These are phyloP conservation scores for Morella rubra DNA, from an alignment of 306 rosid species.

Conservation along the genomic window DNA sequence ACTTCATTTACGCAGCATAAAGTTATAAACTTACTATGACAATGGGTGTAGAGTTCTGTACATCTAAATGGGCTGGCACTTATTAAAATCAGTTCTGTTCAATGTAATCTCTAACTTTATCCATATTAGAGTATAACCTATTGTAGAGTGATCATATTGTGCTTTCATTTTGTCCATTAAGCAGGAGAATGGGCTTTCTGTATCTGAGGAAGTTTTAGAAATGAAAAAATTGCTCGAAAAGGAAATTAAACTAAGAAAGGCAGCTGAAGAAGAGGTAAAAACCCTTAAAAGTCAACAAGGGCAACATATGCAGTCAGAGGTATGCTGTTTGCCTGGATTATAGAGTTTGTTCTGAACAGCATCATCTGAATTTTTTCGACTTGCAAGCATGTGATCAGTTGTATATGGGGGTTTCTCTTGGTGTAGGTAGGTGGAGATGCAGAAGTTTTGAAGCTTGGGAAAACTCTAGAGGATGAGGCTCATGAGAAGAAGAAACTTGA, in stretches of 20 bases:
- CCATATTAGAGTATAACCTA: not conserved
- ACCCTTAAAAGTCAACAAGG: constrained; percentile 53
- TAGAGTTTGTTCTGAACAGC: not conserved
- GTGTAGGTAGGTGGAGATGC: constrained; percentile 67
- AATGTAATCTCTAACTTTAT: not conserved
- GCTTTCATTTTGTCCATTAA: constrained; percentile 22
- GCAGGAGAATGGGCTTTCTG: constrained; percentile 50
- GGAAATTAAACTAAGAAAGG: constrained; percentile 59
- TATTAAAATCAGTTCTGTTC: not conserved
- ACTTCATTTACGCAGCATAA: constrained; percentile 1
- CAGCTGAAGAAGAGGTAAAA: constrained; percentile 74
- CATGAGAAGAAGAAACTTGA: constrained; percentile 74
- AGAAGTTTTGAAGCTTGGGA: constrained; percentile 58
- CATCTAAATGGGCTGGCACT: not conserved
- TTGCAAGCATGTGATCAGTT: constrained; percentile 28
- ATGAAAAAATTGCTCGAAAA: constrained; percentile 61
- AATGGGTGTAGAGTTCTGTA: not conserved
- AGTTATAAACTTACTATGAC: not conserved
- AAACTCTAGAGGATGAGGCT: constrained; percentile 70
- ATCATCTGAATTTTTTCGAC: not conserved
- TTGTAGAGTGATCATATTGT: not conserved
- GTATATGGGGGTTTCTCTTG: constrained; percentile 32
- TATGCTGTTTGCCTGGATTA: constrained; percentile 32
- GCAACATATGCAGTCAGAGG: constrained; percentile 46
- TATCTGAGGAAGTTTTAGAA: constrained; percentile 53